These are phyloP conservation scores for Daldinia eschscholtzii DNA, from an alignment of 2,329 filamentous ascomycete genomes.

Conservation along the genomic window DNA sequence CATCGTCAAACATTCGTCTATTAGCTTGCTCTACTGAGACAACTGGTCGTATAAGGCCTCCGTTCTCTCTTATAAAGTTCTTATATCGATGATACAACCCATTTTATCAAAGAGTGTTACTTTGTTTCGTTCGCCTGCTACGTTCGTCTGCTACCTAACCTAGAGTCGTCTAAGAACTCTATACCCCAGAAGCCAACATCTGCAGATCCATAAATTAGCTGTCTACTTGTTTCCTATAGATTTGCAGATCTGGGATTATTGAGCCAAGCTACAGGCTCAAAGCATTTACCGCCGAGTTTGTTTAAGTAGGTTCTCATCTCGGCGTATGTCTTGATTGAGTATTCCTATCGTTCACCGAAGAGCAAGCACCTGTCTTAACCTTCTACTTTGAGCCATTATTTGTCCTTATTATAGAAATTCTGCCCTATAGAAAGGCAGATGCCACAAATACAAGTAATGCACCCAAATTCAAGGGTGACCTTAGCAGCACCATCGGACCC, in stretches of 20 bases:
- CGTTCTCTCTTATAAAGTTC: conserved; percentile 8
- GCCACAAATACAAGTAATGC: conserved; percentile 44
- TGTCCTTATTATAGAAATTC: conserved; percentile 29
- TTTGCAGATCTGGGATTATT: conserved; percentile 8
- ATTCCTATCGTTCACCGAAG: conserved; percentile 30
- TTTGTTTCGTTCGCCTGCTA: conserved; percentile 6
- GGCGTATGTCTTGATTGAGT: conserved; percentile 32
- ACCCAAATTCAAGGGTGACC: conserved; percentile 44
- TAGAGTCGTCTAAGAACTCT: conserved; percentile 3
- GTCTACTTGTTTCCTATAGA: conserved; percentile 19
- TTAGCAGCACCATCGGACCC: conserved; percentile 45
- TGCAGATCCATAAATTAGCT: conserved; percentile 4
- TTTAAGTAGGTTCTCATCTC: conserved; percentile 31
- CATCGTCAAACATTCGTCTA: conserved; percentile 15
- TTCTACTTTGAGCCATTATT: conserved; percentile 42
- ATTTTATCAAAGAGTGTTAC: neutral
- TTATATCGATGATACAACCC: conserved; percentile 18
- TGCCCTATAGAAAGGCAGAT: conserved; percentile 39
- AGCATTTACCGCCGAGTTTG: conserved; percentile 13
- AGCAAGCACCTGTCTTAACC: conserved; percentile 38
- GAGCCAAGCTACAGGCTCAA: conserved; percentile 9
- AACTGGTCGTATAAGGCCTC: conserved; percentile 13
- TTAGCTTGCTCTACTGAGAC: conserved; percentile 21
- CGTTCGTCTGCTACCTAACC: neutral
- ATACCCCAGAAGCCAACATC: conserved; percentile 17